Base-by-base conservation (phyloP, 345 rosid genomes). In the Turnera subulata region DNA sequence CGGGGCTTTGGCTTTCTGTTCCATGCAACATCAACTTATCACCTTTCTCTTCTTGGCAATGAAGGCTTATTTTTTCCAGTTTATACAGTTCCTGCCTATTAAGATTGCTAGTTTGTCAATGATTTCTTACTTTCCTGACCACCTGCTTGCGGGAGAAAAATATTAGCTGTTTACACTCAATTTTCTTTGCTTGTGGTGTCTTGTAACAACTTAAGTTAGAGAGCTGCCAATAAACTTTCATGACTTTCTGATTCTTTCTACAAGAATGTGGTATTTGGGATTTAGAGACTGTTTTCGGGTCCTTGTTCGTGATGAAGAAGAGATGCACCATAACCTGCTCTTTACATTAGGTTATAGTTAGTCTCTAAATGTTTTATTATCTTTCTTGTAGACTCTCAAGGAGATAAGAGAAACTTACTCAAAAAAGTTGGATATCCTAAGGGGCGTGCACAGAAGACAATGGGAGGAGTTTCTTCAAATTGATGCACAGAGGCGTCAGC, bases 381-480 rank as follows among this genome's bases (percentile, higher is more conserved):
- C 46, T 67, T 56, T 14, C 56, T 74, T 82, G 58, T 74, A 93
- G 99, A 81, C 85, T 21, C 70, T 93, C 52, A 82, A 83, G 83
- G 97, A 88, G 77, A 81, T 88, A 75, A 80, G 92, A 78, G 97
- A 93, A 74, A 77, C 67, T 65, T 84, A 87, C 84, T 71, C 76
- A 82, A 82, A 87, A 84, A 85, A 84, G 74, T 73, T 85, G 66
- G 73, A 83, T 62, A 58, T 60, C 15, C 35, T 85, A 62, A 82
- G 96, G 79, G 76, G 73, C 63, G 39, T 75, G 55, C 92, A 93
- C 61, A 67, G 83, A 55, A 82, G 82, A 62, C 85, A 79, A 62
- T 90, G 91, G 85, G 96, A 87, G 55, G 95, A 84, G n/a, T 89
- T 90, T 67, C 86, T 87, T 70, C 87, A 81, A 59, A 42, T 76